Evolutionary conservation across 2,329 filamentous ascomycete species (phyloP).

Genomic region (Monosporascus sp.): DNA sequence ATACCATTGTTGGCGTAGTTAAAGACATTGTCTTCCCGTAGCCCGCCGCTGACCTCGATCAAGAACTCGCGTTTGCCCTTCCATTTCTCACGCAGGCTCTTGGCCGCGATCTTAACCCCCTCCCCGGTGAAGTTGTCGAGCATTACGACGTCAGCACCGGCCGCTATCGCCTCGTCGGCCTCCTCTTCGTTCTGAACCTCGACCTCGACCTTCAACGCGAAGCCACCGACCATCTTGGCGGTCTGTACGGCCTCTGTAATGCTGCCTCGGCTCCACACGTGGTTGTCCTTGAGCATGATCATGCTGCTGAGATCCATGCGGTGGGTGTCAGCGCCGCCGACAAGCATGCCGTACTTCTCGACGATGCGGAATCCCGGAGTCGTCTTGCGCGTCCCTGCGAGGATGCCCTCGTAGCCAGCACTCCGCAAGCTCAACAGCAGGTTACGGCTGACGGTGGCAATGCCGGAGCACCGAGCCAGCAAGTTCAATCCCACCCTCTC

Average conservation of each 20-base stretch:
- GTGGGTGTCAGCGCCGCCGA: conserved; percentile 88
- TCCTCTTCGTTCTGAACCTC: conserved; percentile 86
- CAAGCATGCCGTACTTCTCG: conserved; percentile 96
- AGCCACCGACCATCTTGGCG: conserved; percentile 79
- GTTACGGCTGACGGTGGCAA: conserved; percentile 64
- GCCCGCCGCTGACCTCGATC: conserved; percentile 86
- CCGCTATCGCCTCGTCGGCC: conserved; percentile 84
- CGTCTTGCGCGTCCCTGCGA: conserved; percentile 96
- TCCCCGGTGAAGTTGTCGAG: conserved; percentile 88
- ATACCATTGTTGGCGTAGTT: conserved; percentile 70
- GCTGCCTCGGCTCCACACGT: conserved; percentile 85
- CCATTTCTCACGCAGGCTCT: conserved; percentile 75
- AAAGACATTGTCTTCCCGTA: conserved; percentile 79
- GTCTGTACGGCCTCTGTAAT: conserved; percentile 82
- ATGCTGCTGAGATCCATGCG: conserved; percentile 87
- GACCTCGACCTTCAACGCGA: conserved; percentile 91
- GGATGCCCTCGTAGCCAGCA: conserved; percentile 71
- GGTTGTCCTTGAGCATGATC: conserved; percentile 99
- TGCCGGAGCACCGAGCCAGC: conserved; percentile 83
- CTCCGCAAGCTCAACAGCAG: conserved; percentile 52
- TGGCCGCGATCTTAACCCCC: conserved; percentile 69
- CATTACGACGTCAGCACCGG: conserved; percentile 95
- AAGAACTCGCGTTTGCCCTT: conserved; percentile 67
- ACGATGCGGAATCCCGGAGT: conserved; percentile 93
- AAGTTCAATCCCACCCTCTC: conserved; percentile 91